Base-by-base conservation (phyloP, 495 filamentous ascomycete genomes). In the Usnea hakonensis region DNA sequence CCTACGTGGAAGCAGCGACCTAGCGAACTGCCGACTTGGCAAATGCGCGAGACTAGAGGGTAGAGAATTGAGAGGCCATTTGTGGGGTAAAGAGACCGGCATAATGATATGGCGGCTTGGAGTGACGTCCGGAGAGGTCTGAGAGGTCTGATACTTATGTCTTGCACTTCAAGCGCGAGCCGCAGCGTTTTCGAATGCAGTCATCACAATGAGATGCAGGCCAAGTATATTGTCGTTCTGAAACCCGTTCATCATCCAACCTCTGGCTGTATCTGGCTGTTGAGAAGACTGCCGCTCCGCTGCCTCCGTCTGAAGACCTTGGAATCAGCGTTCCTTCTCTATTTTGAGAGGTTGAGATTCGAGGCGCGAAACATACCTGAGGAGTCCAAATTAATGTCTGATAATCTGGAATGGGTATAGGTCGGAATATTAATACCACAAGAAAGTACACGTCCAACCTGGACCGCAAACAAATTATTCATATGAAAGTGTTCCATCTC, bases 1-100 rank as follows among this genome's bases (percentile, higher is more conserved):
- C 69, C 85, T 6, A 89, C 74, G 0, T 81, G 82, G 53, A 89
- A 79, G 68, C 85, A 89, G 64, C 88, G 86, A 2, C 84, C 83
- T 8, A 89, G 69, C 68, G 89, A 85, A 9, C 76, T 74, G 8
- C 77, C 80, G 0, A 85, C 87, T 32, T 83, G 78, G 36, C 77
- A 81, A 2, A 84, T 63, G 9, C 83, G 74, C 8, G 76, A 78
- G 26, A 86, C 85, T 85, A 88, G 2, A 86, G 68, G 0, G 64
- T 73, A n/a, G 67, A 32, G 30, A 70, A 41, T 19, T 43, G 40
- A 61, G 41, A 26, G 53, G 46, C 13, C 26, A 50, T 37, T 63
- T 61, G 35, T 68, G 57, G 17, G 7, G 38, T 19, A 26, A 63
- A 52, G 26, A 73, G 55, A 23, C 55, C 40, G 28, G 5, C 23